phyloP scores from a whole-genome alignment of 1,284 basidiomycete genomes.

The Marasmius sp. region DNA sequence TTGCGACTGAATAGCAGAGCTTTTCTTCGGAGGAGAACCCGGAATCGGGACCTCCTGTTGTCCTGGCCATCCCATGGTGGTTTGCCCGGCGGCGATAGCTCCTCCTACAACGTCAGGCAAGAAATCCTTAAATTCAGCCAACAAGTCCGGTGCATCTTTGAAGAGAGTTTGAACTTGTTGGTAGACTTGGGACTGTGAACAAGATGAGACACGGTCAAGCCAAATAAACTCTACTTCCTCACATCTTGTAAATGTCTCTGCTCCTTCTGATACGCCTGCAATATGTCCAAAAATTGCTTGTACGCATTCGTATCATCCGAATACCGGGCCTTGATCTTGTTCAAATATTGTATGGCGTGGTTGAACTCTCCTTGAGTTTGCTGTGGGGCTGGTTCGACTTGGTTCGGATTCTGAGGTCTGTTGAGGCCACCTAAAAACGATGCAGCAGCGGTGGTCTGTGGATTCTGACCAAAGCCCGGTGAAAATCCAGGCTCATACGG shows the following conservation, averaged over 20 bases:
- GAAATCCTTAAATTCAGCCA: slow-evolving; percentile 97
- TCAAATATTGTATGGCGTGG: slow-evolving; percentile 97
- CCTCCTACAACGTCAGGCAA: slow-evolving; percentile 66
- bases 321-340: slow-evolving; percentile 97
- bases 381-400: slow-evolving; percentile 19
- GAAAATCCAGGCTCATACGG: slow-evolving; percentile 38
- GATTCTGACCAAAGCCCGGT: slow-evolving; percentile 32
- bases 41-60: slow-evolving; percentile 33
- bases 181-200: slow-evolving; percentile 73
- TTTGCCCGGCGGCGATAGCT: slow-evolving; percentile 25
- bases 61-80: not conserved
- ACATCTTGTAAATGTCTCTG: slow-evolving; percentile 88
- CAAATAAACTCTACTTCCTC: slow-evolving; percentile 30
- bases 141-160: slow-evolving; percentile 88
- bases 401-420: slow-evolving; percentile 39
- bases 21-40: slow-evolving; percentile 43
- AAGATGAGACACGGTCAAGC: slow-evolving; percentile 6
- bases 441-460: slow-evolving; percentile 54
- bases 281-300: slow-evolving; percentile 97
- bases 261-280: slow-evolving; percentile 98
- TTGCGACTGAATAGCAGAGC: slow-evolving; percentile 8
- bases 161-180: slow-evolving; percentile 92
- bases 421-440: slow-evolving; percentile 59
- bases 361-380: slow-evolving; percentile 81
- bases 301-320: slow-evolving; percentile 93